Evolutionary conservation across 2,329 filamentous ascomycete genomes (phyloP).

Genomic region (Chrysoporthe cubensis): DNA sequence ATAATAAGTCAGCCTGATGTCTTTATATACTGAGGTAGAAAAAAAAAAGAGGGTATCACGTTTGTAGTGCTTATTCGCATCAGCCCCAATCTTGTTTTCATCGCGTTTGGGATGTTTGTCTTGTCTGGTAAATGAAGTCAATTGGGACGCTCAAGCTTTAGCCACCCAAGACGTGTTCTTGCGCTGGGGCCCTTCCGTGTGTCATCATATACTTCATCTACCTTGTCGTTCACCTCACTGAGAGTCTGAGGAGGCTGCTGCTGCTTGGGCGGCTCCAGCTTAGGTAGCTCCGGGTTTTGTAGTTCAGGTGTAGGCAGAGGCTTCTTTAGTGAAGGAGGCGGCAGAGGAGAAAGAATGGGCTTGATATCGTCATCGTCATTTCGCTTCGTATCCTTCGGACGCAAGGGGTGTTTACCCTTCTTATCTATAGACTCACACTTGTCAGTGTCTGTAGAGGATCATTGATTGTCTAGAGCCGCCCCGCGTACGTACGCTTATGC

Average conservation of each 20-base stretch:
- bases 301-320: background rate
- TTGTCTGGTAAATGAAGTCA: no score
- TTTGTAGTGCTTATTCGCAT: background rate
- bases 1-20: background rate
- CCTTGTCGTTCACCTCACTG: background rate
- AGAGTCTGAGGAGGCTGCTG: background rate
- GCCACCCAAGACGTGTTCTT: no score
- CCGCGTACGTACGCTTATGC: background rate
- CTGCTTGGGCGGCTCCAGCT: background rate
- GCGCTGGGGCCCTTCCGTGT: background rate
- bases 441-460: background rate
- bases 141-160: no score
- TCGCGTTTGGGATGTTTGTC: background rate
- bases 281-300: background rate
- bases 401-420: constrained; percentile 2
- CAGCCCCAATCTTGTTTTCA: background rate
- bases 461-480: background rate
- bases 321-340: no score
- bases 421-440: background rate
- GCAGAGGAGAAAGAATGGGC: no score
- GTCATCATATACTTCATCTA: background rate
- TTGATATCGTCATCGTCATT: background rate
- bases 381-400: background rate
- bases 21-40: background rate
- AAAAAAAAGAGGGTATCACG: background rate